These are phyloP conservation scores for Zygoascus biomembranicola DNA, from an alignment of 805 yeast genomes.

Conservation along the genomic window DNA sequence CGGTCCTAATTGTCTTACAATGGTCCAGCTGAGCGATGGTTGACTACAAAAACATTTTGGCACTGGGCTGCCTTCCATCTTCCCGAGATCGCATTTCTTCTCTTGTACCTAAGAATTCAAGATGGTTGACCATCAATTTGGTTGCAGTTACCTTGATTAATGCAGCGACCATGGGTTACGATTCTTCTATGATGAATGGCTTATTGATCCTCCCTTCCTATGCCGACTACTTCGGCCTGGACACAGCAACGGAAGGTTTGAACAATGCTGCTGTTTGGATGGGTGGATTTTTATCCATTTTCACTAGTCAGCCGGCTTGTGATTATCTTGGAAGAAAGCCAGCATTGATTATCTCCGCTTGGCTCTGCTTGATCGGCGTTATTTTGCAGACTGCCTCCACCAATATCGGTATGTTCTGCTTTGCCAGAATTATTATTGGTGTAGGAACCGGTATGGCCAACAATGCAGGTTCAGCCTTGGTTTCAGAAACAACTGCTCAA, in stretches of 20 bases:
- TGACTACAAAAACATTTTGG: no score
- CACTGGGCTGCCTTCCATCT: no score
- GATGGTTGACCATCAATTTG: no score
- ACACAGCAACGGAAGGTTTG: conserved; percentile 12
- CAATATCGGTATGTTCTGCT: conserved; percentile 56
- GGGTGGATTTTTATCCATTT: conserved; percentile 66
- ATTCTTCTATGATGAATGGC: conserved; percentile 15
- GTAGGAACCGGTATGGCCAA: conserved; percentile 21
- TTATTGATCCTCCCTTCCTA: conserved; percentile 19
- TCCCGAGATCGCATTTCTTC: no score
- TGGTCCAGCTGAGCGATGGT: no score
- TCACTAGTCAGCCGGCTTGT: conserved; percentile 42
- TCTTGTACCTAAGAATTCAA: no score
- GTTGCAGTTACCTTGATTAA: neutral
- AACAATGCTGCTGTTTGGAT: conserved; percentile 24
- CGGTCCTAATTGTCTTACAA: no score
- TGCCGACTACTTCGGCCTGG: conserved; percentile 10
- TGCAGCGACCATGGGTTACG: conserved; percentile 13
- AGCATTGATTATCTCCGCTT: conserved; percentile 3
- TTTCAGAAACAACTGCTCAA: conserved; percentile 41
- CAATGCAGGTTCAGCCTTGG: conserved; percentile 57
- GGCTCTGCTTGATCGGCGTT: conserved; percentile 5
- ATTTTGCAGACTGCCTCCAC: conserved; percentile 4
- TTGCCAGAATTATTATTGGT: conserved; percentile 47
- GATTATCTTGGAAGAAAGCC: conserved; percentile 7